A percentile compares a stretch with the other conserved stretches of the same genome.
Conservation (phyloP, 2,329 filamentous ascomycete species). For the Colletotrichum lindemuthianum region DNA sequence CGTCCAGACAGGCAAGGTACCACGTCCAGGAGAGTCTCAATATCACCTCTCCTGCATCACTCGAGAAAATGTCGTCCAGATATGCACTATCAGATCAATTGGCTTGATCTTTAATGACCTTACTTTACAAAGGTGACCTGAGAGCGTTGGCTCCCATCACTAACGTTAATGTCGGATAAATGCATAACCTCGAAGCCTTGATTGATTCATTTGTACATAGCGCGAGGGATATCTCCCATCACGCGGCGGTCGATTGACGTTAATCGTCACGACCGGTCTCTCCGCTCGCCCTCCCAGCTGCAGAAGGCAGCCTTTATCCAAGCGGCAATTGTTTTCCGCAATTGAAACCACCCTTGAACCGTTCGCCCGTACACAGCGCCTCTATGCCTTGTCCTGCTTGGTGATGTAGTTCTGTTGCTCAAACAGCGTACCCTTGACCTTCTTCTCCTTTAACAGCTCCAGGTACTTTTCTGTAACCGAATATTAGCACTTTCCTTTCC, state of each 20-base stretch:
- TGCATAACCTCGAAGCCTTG: constrained; percentile 30
- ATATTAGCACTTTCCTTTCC: constrained; percentile 24
- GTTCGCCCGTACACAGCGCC: constrained; percentile 32
- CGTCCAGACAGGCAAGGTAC: not conserved
- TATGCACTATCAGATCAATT: not conserved
- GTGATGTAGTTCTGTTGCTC: constrained; percentile 80
- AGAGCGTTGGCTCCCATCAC: not conserved
- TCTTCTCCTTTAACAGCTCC: constrained; percentile 78
- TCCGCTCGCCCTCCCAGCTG: constrained; percentile 12
- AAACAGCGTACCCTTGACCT: constrained; percentile 82
- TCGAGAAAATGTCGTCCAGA: not conserved
- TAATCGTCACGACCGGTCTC: constrained; percentile 16
- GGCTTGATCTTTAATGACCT: not conserved
- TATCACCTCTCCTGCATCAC: not conserved
- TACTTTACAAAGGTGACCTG: too few relatives aligned
- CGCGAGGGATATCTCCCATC: constrained; percentile 31
- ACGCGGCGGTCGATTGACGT: constrained; percentile 29
- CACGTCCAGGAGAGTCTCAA: constrained; percentile 3
- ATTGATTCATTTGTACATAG: constrained; percentile 36
- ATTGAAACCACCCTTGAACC: not conserved
- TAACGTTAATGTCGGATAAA: constrained; percentile 5
- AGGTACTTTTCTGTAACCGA: constrained; percentile 75
- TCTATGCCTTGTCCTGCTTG: constrained; percentile 55
- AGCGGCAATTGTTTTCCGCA: constrained; percentile 12
- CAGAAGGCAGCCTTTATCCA: constrained; percentile 18